Percentiles rank a stretch among this genome's conserved stretches.
Conservation (phyloP, 768 basidiomycete species). For the Asterophora parasitica region DNA sequence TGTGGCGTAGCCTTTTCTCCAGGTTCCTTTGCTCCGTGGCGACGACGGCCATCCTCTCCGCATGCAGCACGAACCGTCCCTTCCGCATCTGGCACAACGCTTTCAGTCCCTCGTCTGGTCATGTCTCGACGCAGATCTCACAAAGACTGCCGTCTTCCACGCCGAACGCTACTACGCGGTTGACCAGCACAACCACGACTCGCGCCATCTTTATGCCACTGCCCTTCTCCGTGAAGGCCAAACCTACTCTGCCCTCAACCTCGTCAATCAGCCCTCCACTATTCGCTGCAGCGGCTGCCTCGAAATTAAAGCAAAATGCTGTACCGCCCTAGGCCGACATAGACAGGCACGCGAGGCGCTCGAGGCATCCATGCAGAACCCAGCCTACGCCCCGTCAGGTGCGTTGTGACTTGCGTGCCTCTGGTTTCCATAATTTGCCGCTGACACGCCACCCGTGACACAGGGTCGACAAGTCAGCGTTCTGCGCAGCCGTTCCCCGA, state of each 20-base stretch:
- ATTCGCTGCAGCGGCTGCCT: constrained; percentile 69
- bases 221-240: constrained; percentile 67
- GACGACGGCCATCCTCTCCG: constrained; percentile 5
- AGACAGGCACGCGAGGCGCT: constrained; percentile 73
- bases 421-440: constrained; percentile 1
- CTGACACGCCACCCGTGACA: constrained; percentile 8
- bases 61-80: constrained; percentile 59
- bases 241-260: constrained; percentile 67
- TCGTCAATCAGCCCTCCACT: constrained; percentile 61
- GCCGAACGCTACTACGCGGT: constrained; percentile 79
- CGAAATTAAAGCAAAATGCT: constrained; percentile 77
- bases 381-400: constrained; percentile 53
- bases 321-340: constrained; percentile 64
- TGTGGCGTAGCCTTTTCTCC: constrained; percentile 5
- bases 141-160: constrained; percentile 81
- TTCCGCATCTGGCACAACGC: constrained; percentile 59
- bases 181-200: constrained; percentile 69
- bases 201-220: constrained; percentile 81
- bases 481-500: constrained; percentile 60
- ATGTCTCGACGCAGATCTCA: constrained; percentile 77
- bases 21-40: background rate
- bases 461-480: constrained; percentile 54
- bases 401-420: constrained; percentile 23
- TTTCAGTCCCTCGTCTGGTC: constrained; percentile 76
- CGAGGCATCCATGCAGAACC: constrained; percentile 54